Conservation (phyloP, 1,139 yeast species). For the Zygotorulaspora mrakii region DNA sequence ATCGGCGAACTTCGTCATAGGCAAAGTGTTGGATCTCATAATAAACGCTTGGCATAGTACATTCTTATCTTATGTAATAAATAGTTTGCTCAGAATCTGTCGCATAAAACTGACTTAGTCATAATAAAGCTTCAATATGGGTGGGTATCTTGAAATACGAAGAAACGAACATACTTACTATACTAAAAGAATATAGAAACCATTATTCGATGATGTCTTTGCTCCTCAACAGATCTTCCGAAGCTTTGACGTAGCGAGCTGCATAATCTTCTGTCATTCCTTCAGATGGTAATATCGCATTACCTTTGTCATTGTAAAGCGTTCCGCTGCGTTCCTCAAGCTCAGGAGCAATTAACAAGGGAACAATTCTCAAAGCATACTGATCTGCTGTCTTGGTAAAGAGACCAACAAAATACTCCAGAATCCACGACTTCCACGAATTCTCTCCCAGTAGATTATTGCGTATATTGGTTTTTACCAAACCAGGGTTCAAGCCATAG, state of each 20-base stretch:
- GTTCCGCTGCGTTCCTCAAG: conserved; percentile 34
- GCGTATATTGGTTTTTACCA: conserved; percentile 38
- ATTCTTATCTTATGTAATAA: no score
- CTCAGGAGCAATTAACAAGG: conserved; percentile 34
- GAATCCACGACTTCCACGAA: conserved; percentile 23
- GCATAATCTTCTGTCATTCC: conserved; percentile 35
- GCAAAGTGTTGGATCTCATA: no score
- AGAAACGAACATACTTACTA: no score
- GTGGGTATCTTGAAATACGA: no score
- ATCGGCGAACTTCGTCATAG: no score
- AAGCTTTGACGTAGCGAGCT: conserved; percentile 22
- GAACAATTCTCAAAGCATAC: conserved; percentile 35
- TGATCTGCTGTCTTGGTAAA: conserved; percentile 36
- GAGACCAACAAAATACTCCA: conserved; percentile 36
- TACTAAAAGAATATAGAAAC: no score
- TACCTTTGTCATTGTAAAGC: conserved; percentile 34
- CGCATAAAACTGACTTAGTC: no score
- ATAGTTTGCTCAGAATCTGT: no score
- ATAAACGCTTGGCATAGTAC: no score
- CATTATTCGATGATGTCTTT: conserved; percentile 9
- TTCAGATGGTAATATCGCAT: conserved; percentile 29
- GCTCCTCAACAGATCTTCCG: conserved; percentile 19
- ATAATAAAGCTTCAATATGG: no score
- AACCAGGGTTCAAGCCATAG: conserved; percentile 41
- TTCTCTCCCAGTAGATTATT: conserved; percentile 34